Conservation (phyloP, 371 early-diverging fungal genomes). For the Mortierella sp. region DNA sequence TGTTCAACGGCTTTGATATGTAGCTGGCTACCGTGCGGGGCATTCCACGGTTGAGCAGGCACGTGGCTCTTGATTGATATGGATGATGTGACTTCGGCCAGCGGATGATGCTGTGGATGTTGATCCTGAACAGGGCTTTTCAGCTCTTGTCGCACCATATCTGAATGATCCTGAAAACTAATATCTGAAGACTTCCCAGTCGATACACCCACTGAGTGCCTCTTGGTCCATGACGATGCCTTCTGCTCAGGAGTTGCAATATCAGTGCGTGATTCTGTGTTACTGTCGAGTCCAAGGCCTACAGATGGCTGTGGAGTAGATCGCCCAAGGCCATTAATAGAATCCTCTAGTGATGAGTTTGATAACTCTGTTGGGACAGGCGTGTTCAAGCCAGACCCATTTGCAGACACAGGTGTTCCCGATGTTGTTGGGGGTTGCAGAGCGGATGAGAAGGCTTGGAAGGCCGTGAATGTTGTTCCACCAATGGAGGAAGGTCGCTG, state of each 20-base stretch:
- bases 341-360: neutral
- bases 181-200: constrained; percentile 23
- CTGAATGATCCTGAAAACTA: constrained; percentile 25
- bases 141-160: constrained; percentile 41
- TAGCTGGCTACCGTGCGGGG: neutral
- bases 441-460: constrained; percentile 34
- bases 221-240: constrained; percentile 15
- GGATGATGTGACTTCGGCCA: neutral
- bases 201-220: constrained; percentile 20
- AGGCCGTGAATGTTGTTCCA: constrained; percentile 27
- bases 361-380: neutral
- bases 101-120: neutral
- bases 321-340: neutral
- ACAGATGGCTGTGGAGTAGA: neutral
- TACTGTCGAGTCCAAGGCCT: constrained; percentile 14
- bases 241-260: neutral
- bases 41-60: neutral
- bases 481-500: constrained; percentile 26
- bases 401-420: constrained; percentile 11
- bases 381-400: constrained; percentile 1
- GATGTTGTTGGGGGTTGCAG: constrained; percentile 16
- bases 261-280: neutral
- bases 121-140: constrained; percentile 33
- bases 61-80: too few relatives aligned
- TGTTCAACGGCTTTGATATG: constrained; percentile 12